These are phyloP conservation scores for Emergomyces orientalis DNA, from an alignment of 2,329 filamentous ascomycete genomes.

Conservation along the genomic window DNA sequence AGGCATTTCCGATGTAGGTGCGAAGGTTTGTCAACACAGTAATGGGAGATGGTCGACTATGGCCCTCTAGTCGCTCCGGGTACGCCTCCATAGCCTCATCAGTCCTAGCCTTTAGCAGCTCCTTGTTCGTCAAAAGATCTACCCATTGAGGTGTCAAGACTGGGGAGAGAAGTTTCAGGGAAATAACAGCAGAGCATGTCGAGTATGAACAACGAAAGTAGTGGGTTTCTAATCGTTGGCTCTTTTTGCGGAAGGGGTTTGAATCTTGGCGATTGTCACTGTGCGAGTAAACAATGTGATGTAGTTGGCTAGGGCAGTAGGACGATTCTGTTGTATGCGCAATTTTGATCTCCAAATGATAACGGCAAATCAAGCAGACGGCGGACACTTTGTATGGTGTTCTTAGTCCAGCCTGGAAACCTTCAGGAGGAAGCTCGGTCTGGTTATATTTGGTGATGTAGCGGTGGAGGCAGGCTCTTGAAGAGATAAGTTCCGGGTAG, in stretches of 20 bases:
- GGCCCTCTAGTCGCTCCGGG: slow-evolving; percentile 46
- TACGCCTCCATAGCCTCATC: slow-evolving; percentile 43
- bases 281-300: slow-evolving; percentile 47
- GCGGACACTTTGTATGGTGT: slow-evolving; percentile 48
- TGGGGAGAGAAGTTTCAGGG: slow-evolving; percentile 43
- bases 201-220: slow-evolving; percentile 51
- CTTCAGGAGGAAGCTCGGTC: slow-evolving; percentile 39
- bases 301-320: slow-evolving; percentile 46
- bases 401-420: slow-evolving; percentile 25
- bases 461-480: slow-evolving; percentile 48
- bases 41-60: slow-evolving; percentile 43
- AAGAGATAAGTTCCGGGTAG: slow-evolving; percentile 29
- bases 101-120: slow-evolving; percentile 44
- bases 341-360: slow-evolving; percentile 51
- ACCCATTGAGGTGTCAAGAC: slow-evolving; percentile 43
- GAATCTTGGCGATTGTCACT: slow-evolving; percentile 21
- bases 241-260: slow-evolving; percentile 17
- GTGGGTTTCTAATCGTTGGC: slow-evolving; percentile 36
- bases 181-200: slow-evolving; percentile 47
- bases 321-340: slow-evolving; percentile 40
- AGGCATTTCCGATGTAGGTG: slow-evolving; percentile 51
- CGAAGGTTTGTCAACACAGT: slow-evolving; percentile 49
- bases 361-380: slow-evolving; percentile 53
- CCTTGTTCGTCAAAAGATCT: slow-evolving; percentile 45
- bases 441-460: slow-evolving; percentile 51